Evolutionary conservation across 176 grass and related monocot genomes (phyloP), one percentile per base, ranked within the genome.

Genomic region (Carex pumila): DNA sequence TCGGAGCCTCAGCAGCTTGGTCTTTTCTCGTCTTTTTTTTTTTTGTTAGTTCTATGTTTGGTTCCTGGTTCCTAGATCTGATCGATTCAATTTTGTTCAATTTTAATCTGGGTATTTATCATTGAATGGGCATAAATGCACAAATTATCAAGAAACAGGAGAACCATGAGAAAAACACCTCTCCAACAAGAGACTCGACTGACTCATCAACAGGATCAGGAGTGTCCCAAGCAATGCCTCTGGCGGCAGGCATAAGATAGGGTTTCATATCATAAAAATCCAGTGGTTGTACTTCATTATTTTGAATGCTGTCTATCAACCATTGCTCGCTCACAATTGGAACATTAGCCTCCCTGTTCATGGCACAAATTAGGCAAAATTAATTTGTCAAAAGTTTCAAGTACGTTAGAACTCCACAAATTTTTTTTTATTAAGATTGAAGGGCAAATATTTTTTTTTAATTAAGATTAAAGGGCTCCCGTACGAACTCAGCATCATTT

Each of bases 251-350:
- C 7, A 87, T 82, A 85, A 94, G 41, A 85, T 94, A 86, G 84
- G 92, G 88, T n/a, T 79, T 87, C 84, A 94, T 90, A 54, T 93
- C 95, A 85, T 98, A 98, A 54, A 83, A 87, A 57, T 87, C 91
- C 68, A 98, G 86, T 22, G 89, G 86, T 62, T 89, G 92, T 12
- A 36, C 82, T 84, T 93, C 79, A 21, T 87, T 81, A 59, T 93
- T 91, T 65, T 93, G 71, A 4, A 94, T 90, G 70, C 89, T 94
- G 79, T 98, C 95, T n/a, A 90, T n/a, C 79, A 98, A 85, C 95
- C 95, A 98, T 6, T 89, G 80, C 81, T 98, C 95, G 13, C 91
- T 91, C 62, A 98, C 95, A 78, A 94, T 17, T 64, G 92, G 91
- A 59, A 92, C 91, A 53, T 84, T 82, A 76, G 68, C 87, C 69